Conservation (phyloP, 2,329 filamentous ascomycete species). For the Tothia fuscella region DNA sequence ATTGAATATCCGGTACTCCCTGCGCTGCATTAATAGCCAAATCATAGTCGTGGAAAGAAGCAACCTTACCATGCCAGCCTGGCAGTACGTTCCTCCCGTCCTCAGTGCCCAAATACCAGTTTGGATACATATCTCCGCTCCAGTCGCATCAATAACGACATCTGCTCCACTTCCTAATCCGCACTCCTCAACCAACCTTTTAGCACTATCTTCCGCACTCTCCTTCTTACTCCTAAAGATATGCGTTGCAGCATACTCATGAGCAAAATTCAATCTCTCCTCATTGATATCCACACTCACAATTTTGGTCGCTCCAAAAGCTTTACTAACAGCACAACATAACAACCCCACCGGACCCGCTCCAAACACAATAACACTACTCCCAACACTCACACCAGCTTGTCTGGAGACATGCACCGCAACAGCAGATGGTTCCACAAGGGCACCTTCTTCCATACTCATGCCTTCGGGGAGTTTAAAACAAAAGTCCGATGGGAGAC, state of each 20-base stretch:
- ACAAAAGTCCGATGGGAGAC: conserved; percentile 78
- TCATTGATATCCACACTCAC: conserved; percentile 82
- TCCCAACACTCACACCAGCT: conserved; percentile 30
- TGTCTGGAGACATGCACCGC: conserved; percentile 38
- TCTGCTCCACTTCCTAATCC: conserved; percentile 44
- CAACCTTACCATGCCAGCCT: conserved; percentile 19
- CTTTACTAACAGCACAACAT: conserved; percentile 72
- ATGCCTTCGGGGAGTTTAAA: conserved; percentile 74
- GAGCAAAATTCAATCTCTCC: conserved; percentile 67
- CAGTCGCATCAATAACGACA: conserved; percentile 36
- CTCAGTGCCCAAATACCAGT: conserved; percentile 37
- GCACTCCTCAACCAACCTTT: conserved; percentile 49
- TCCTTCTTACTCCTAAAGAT: conserved; percentile 49
- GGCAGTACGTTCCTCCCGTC: conserved; percentile 36
- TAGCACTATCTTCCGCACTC: conserved; percentile 58
- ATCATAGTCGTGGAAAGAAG: neutral
- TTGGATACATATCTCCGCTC: conserved; percentile 38
- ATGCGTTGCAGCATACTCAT: conserved; percentile 59
- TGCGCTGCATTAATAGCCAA: conserved; percentile 47
- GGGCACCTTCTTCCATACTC: conserved; percentile 71
- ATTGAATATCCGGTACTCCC: conserved; percentile 76
- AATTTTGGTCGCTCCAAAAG: conserved; percentile 74
- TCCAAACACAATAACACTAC: conserved; percentile 36
- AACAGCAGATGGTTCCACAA: conserved; percentile 56
- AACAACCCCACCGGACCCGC: conserved; percentile 61